A percentile compares a stretch with the other conserved stretches of the same genome.
Evolutionary conservation across 176 grass and related monocot genomes (phyloP).

Genomic region (Oryza rufipogon): DNA sequence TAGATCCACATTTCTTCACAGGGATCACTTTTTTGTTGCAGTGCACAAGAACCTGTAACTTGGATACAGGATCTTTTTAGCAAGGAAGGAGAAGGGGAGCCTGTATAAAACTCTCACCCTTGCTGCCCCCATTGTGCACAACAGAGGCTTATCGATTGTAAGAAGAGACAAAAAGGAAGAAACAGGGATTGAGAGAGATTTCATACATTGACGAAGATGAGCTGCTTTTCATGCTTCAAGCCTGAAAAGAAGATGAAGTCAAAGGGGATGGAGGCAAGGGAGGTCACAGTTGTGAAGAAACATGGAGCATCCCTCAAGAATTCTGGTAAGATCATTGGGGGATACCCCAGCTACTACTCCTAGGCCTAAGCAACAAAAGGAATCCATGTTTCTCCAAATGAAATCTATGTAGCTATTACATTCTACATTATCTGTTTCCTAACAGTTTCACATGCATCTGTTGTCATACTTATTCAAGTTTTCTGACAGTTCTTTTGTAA

Average conservation of each 20-base stretch:
- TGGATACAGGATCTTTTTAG: conserved; percentile 36
- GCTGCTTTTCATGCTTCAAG: conserved; percentile 82
- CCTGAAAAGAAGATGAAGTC: conserved; percentile 34
- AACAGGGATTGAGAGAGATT: conserved; percentile 30
- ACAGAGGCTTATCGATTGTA: conserved; percentile 15
- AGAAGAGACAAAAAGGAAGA: conserved; percentile 4
- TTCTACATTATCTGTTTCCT: conserved; percentile 20
- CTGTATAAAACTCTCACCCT: not conserved
- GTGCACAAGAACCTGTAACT: conserved; percentile 31
- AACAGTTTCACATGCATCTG: conserved; percentile 33
- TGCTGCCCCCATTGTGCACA: conserved; percentile 33
- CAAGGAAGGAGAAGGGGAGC: conserved; percentile 9
- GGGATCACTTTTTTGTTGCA: conserved; percentile 39
- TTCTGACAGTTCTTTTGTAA: conserved; percentile 3
- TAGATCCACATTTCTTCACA: conserved; percentile 33
- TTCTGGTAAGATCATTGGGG: conserved; percentile 46
- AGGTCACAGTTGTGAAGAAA: conserved; percentile 4
- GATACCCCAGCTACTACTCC: conserved; percentile 19
- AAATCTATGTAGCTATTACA: conserved; percentile 15
- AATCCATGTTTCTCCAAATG: conserved; percentile 32
- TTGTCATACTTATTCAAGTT: not conserved
- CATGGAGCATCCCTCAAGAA: conserved; percentile 4
- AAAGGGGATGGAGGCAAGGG: conserved; percentile 33
- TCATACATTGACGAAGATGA: conserved; percentile 45
- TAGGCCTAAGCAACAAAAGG: not conserved